Evolutionary conservation across 2,329 filamentous ascomycete genomes (phyloP).

Genomic region (Stemphylium beticola): DNA sequence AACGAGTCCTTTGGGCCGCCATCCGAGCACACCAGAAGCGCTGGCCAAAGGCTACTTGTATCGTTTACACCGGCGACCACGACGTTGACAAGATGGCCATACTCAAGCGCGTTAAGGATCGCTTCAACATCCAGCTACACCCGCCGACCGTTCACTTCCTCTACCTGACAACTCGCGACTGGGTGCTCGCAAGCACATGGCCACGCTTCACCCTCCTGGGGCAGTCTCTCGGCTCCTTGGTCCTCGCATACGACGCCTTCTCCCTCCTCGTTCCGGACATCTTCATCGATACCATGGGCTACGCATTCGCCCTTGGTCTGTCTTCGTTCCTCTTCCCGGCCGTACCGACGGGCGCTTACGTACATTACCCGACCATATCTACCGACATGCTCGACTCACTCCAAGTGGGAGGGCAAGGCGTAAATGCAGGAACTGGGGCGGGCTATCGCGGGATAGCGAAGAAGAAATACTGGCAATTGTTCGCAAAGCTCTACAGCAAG

Average conservation of each 20-base stretch:
- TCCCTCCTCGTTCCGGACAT: slow-evolving; percentile 90
- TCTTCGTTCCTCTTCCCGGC: slow-evolving; percentile 80
- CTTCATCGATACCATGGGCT: slow-evolving; percentile 98
- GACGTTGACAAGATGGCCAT: slow-evolving; percentile 83
- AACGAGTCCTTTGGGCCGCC: slow-evolving; percentile 95
- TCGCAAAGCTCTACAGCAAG: slow-evolving; percentile 81
- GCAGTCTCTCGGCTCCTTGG: slow-evolving; percentile 87
- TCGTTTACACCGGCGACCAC: slow-evolving; percentile 95
- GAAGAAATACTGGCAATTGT: slow-evolving; percentile 82
- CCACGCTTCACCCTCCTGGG: slow-evolving; percentile 90
- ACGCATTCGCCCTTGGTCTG: slow-evolving; percentile 86
- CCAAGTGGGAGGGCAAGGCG: slow-evolving; percentile 62
- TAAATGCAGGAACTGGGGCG: slow-evolving; percentile 82
- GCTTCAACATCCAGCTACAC: slow-evolving; percentile 92
- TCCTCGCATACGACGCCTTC: slow-evolving; percentile 92
- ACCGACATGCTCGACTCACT: slow-evolving; percentile 95
- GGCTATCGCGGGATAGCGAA: slow-evolving; percentile 76
- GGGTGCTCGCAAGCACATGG: slow-evolving; percentile 86
- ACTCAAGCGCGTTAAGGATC: slow-evolving; percentile 74
- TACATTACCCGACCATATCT: slow-evolving; percentile 97
- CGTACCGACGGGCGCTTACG: slow-evolving; percentile 88
- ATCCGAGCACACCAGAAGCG: slow-evolving; percentile 87
- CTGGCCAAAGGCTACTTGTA: slow-evolving; percentile 86
- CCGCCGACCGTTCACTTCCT: slow-evolving; percentile 84
- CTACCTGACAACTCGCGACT: slow-evolving; percentile 86